Evolutionary conservation across 768 basidiomycete genomes (phyloP).

Genomic region (Mycena capillaripes): DNA sequence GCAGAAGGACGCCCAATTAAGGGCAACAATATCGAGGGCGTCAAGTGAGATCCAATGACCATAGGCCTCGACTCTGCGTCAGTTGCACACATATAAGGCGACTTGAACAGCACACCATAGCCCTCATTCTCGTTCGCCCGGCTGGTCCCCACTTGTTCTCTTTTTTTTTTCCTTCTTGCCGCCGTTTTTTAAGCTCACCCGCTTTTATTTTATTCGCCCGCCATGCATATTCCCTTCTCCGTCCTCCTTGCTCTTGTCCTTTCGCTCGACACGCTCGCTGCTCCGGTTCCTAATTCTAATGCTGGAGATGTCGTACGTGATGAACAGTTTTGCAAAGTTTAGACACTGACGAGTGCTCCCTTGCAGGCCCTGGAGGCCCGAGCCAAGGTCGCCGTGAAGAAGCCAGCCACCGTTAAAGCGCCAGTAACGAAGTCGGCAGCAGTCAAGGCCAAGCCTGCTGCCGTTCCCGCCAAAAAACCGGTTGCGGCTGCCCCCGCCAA

Average conservation of each 20-base stretch:
- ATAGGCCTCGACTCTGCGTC: too few species aligned
- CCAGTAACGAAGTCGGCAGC: too few species aligned
- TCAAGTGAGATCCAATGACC: too few species aligned
- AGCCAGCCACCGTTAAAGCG: background rate
- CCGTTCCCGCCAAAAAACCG: background rate
- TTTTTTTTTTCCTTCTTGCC: background rate
- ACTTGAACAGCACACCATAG: too few species aligned
- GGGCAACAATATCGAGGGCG: background rate
- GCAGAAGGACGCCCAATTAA: background rate
- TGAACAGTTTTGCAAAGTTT: background rate
- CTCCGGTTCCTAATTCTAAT: constrained; percentile 3
- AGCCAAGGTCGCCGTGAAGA: background rate
- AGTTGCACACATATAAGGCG: too few species aligned
- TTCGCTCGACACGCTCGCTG: constrained; percentile 13
- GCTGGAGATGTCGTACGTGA: constrained; percentile 1
- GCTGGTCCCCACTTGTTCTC: constrained; percentile 13
- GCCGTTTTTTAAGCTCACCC: constrained; percentile 4
- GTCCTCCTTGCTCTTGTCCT: constrained; percentile 1
- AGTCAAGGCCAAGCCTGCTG: background rate
- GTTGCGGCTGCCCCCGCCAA: too few species aligned
- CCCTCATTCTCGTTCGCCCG: constrained; percentile 1
- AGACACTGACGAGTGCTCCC: background rate
- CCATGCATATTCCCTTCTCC: constrained; percentile 17
- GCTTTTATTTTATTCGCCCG: background rate
- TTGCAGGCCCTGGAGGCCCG: constrained; percentile 8